Evolutionary conservation across 495 filamentous ascomycete species (phyloP), one percentile per base, ranked within the genome.

Genomic region (Aspergillus cristatus): DNA sequence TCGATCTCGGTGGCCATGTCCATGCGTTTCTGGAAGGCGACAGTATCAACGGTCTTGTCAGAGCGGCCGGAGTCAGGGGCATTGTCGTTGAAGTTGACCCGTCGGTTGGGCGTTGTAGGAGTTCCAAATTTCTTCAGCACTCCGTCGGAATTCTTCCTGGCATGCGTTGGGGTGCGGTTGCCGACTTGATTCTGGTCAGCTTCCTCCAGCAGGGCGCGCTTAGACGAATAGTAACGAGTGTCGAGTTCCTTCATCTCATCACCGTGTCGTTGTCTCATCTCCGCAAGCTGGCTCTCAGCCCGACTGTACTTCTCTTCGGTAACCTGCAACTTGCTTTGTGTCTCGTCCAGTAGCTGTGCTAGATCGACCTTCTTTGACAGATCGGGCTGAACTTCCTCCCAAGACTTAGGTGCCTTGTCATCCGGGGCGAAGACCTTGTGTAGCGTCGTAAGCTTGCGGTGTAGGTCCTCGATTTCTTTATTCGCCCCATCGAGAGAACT

Each of bases 1-100:
- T 98, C 91, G 7, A 96, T 65, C 51, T 98, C 90, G 8, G 85
- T 77, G 25, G 86, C 89, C 38, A 94, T 65, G 51, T 98, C 91
- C 81, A 94, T 87, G 12, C 82, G 78, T 47, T 82, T 85, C 53
- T 93, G 87, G 61, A 84, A 93, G 43, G 84, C 80, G 33, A 89
- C 72, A 30, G 86, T 89, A 57, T 97, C 91, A 28, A 89, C 81
- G 0, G 90, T 95, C 18, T 78, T 72, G 50, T 98, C 91, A 11
- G 89, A 95, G 20, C 85, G 78, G 37, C 75, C 76, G 20, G 90
- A 95, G 58, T 95, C 84, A 38, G 82, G 79, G 0, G 80, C 75
- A 1, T 32, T 41, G 17, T 68, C 65, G 41, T 75, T 76, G 37
- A 80, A 77, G 26, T 79, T 75, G 43, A 82, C 71, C 24, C 83